Percentiles rank a stretch among this genome's conserved stretches.
Conservation (phyloP, 306 rosid genomes). For the Carpinus fangiana region DNA sequence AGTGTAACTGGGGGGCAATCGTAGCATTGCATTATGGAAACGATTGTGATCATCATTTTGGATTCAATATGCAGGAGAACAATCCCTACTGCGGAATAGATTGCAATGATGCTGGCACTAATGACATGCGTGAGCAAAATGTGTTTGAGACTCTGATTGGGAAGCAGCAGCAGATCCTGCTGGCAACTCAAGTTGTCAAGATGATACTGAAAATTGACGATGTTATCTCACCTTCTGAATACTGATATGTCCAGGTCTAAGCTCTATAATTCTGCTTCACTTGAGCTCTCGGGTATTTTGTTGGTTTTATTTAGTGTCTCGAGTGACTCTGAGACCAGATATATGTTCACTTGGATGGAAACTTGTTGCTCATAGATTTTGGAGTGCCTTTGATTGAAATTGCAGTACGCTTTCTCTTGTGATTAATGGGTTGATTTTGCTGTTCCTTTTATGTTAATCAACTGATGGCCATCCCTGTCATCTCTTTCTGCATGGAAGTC, state of each 20-base stretch:
- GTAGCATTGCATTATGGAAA: background rate
- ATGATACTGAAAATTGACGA: conserved; percentile 96
- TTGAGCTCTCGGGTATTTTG: conserved; percentile 19
- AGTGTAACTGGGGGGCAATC: background rate
- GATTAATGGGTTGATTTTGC: conserved; percentile 18
- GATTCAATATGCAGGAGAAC: conserved; percentile 59
- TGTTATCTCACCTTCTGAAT: conserved; percentile 78
- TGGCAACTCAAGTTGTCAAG: conserved; percentile 97
- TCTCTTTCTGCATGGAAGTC: background rate
- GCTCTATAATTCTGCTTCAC: conserved; percentile 9
- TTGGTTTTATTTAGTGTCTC: conserved; percentile 23
- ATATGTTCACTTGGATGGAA: conserved; percentile 18
- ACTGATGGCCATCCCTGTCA: background rate
- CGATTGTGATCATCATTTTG: conserved; percentile 12
- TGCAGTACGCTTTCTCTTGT: conserved; percentile 22
- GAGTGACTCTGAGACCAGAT: conserved; percentile 19
- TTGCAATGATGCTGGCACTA: conserved; percentile 90
- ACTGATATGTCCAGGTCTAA: conserved; percentile 32
- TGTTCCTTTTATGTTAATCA: conserved; percentile 1
- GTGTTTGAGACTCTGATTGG: conserved; percentile 93
- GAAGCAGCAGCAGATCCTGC: conserved; percentile 89
- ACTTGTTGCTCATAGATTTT: conserved; percentile 41
- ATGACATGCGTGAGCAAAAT: conserved; percentile 88
- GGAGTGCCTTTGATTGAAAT: conserved; percentile 36
- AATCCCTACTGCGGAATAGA: conserved; percentile 79